These are phyloP conservation scores for Hanseniaspora meyeri DNA, from an alignment of 805 yeast species.

Conservation along the genomic window DNA sequence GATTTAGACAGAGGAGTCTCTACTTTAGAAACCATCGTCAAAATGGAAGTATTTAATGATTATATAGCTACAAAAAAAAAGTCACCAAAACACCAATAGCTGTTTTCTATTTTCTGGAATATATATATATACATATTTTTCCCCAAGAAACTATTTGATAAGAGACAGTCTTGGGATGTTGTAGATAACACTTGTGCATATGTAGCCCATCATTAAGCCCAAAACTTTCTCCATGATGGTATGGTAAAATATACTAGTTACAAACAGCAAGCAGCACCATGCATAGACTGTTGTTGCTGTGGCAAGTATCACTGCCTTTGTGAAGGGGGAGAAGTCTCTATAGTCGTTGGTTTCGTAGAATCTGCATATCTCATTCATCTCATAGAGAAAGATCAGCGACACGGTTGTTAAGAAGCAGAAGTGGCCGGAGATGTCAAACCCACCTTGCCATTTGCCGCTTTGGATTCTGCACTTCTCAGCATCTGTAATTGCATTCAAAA, in stretches of 20 bases:
- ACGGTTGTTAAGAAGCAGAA: conserved; percentile 34
- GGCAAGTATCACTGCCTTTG: neutral
- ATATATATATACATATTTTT: no score
- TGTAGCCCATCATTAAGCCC: conserved; percentile 55
- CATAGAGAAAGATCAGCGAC: conserved; percentile 33
- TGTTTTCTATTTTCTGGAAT: neutral
- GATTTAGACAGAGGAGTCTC: neutral
- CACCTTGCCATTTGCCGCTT: conserved; percentile 35
- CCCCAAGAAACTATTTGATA: neutral
- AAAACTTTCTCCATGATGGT: conserved; percentile 58
- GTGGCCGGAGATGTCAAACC: conserved; percentile 46
- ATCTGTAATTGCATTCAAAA: conserved; percentile 17
- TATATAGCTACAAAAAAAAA: neutral
- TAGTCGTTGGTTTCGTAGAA: neutral
- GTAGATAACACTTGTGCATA: conserved; percentile 39
- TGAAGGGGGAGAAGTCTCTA: conserved; percentile 16
- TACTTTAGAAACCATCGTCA: neutral
- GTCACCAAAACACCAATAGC: neutral
- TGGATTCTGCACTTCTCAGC: conserved; percentile 26
- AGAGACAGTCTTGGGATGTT: neutral
- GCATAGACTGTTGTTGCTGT: conserved; percentile 19
- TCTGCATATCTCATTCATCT: conserved; percentile 19
- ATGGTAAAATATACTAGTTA: conserved; percentile 79
- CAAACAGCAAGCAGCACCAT: conserved; percentile 50
- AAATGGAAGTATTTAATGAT: conserved; percentile 1